Base-by-base conservation (phyloP, 73 alveolate species). In the Paramecium bursaria region DNA sequence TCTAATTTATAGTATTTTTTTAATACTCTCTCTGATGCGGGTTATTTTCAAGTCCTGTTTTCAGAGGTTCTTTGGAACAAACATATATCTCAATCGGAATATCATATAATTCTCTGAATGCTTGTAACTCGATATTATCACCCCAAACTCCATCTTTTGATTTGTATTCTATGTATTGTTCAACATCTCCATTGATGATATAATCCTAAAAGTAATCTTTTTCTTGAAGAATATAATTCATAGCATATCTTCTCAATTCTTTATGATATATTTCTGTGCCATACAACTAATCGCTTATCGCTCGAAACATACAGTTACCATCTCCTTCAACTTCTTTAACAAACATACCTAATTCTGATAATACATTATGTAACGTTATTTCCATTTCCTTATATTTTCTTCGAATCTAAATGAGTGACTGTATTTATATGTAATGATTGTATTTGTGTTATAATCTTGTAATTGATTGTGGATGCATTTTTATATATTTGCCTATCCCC, bases 261-360 rank as follows among this genome's bases (percentile, higher is more conserved):
- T 75, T 73, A 82, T 94, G 97, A 85, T 87, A 88, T 0, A 91
- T 96, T 82, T 94, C 96, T 61, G 86, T 92, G 6, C 99, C 99
- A 88, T 97, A 97, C 31, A 96, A 61, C 85, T 97, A 95, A 85
- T 97, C 98, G 35, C 98, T 88, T 13, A 97, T 88, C 21, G 99
- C 95, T 73, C 99, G 76, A 76, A 97, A 97, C 86, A 97, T 92
- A 73, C 99, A 97, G 88, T 97, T 97, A 14, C 99, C 99, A 91
- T 97, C 99, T 1, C 98, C 97, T 50, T 80, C 93, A 2, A 93
- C 95, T 9, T 53, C 82, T 42, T 61, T 79, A 2, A 79, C 54
- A 4, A 31, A 13, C 82, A 67, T 67, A 19, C 55, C 55, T 21
- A 39, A 67, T 19, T 67, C 82, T 21, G 57, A 15, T 23, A 67